phyloP scores from a whole-genome alignment of 2,329 filamentous ascomycete genomes.

The Cercospora beticola region DNA sequence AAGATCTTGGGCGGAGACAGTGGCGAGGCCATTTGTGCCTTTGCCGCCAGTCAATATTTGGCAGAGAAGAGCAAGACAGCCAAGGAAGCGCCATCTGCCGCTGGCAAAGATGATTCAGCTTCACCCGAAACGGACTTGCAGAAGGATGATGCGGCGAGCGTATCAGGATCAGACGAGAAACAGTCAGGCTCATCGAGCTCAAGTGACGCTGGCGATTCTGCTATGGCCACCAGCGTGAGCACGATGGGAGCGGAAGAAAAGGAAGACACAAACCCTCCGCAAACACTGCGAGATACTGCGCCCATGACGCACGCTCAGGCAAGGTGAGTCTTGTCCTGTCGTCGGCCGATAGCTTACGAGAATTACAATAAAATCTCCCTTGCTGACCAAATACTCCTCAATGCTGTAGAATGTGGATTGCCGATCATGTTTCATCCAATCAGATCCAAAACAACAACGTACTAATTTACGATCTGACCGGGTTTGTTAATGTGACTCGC shows the following conservation, averaged over 20 bases:
- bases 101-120: background rate
- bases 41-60: constrained; percentile 21
- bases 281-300: constrained; percentile 15
- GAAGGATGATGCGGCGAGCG: background rate
- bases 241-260: constrained; percentile 4
- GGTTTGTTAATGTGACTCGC: constrained; percentile 17
- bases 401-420: constrained; percentile 19
- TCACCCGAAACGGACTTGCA: background rate
- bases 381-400: constrained; percentile 9
- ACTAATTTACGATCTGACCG: constrained; percentile 18
- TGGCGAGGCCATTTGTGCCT: constrained; percentile 17
- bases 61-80: constrained; percentile 16
- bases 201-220: constrained; percentile 12
- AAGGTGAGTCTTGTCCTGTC: constrained; percentile 23
- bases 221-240: constrained; percentile 17
- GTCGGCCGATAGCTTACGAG: constrained; percentile 6
- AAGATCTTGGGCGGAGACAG: constrained; percentile 39
- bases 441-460: constrained; percentile 21
- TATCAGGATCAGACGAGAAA: background rate
- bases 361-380: background rate
- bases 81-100: background rate
- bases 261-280: constrained; percentile 5
- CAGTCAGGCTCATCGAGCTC: background rate
- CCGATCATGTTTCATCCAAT: constrained; percentile 21
- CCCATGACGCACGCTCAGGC: constrained; percentile 26